These are phyloP conservation scores for Metschnikowia dekortorum DNA, from an alignment of 805 yeast genomes.

Conservation along the genomic window DNA sequence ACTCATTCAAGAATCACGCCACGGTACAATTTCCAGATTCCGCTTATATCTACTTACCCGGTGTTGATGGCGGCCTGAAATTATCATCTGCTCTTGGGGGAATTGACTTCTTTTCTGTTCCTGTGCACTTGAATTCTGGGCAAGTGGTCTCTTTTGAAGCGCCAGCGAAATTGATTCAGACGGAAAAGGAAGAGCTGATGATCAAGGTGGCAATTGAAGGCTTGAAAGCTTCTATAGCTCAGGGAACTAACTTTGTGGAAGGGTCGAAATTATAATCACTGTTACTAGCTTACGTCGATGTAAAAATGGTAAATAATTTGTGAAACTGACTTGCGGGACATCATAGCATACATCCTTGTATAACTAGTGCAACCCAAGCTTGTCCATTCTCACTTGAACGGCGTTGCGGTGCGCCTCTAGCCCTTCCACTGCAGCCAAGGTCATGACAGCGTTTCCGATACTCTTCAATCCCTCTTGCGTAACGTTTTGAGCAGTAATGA, in stretches of 20 bases:
- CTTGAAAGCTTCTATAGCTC: constrained; percentile 35
- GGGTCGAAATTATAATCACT: constrained; percentile 30
- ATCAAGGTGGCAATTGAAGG: constrained; percentile 37
- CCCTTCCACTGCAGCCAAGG: constrained; percentile 93
- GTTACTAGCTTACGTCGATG: background rate
- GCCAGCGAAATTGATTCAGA: constrained; percentile 31
- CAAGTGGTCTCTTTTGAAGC: constrained; percentile 32
- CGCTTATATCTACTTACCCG: constrained; percentile 52
- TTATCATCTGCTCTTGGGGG: constrained; percentile 36
- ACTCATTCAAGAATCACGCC: constrained; percentile 8
- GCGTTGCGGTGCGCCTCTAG: constrained; percentile 97
- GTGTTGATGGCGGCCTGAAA: constrained; percentile 44
- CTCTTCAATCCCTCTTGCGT: constrained; percentile 77
- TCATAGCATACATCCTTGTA: background rate
- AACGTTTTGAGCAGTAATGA: constrained; percentile 89
- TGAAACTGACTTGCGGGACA: background rate
- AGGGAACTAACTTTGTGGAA: constrained; percentile 38
- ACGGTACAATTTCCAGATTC: constrained; percentile 35
- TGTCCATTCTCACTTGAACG: constrained; percentile 88
- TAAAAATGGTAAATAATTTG: background rate
- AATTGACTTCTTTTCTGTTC: constrained; percentile 45
- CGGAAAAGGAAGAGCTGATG: constrained; percentile 29
- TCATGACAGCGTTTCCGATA: constrained; percentile 96
- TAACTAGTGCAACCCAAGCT: constrained; percentile 51
- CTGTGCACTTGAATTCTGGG: constrained; percentile 40